A percentile compares a stretch with the other conserved stretches of the same genome.
Conservation (phyloP, 164 flowering plant species). For the Vitis rotundifolia region DNA sequence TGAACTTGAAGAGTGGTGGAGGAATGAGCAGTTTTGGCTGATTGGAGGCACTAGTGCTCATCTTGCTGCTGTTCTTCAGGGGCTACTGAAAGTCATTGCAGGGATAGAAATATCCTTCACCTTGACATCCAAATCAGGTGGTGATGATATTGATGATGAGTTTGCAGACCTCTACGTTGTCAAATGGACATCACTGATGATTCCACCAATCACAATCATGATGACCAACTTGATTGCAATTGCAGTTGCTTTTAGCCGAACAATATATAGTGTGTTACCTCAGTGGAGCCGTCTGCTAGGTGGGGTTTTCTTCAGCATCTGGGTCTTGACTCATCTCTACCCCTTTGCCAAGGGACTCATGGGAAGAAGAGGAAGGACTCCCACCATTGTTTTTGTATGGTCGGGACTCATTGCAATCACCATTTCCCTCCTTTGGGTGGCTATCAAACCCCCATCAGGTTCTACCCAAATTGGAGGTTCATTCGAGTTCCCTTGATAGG, state of each 20-base stretch:
- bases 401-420: slow-evolving; percentile 68
- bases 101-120: slow-evolving; percentile 73
- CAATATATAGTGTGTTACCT: slow-evolving; percentile 55
- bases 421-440: slow-evolving; percentile 68
- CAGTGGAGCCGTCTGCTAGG: slow-evolving; percentile 65
- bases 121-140: slow-evolving; percentile 61
- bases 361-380: slow-evolving; percentile 70
- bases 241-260: slow-evolving; percentile 56
- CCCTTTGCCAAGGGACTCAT: slow-evolving; percentile 76
- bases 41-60: slow-evolving; percentile 76
- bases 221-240: slow-evolving; percentile 63
- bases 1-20: slow-evolving; percentile 71
- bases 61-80: slow-evolving; percentile 70
- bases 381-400: slow-evolving; percentile 72
- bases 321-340: slow-evolving; percentile 74
- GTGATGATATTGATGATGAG: slow-evolving; percentile 61
- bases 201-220: slow-evolving; percentile 62
- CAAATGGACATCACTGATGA: slow-evolving; percentile 72
- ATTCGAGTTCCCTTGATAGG: slow-evolving; percentile 49
- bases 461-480: slow-evolving; percentile 43
- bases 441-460: slow-evolving; percentile 52
- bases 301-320: slow-evolving; percentile 72
- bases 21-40: slow-evolving; percentile 71
- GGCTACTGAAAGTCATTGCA: slow-evolving; percentile 64
- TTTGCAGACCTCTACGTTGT: slow-evolving; percentile 64